These are phyloP conservation scores for Aureobasidium zeae DNA, from an alignment of 2,329 filamentous ascomycete genomes.

Conservation along the genomic window DNA sequence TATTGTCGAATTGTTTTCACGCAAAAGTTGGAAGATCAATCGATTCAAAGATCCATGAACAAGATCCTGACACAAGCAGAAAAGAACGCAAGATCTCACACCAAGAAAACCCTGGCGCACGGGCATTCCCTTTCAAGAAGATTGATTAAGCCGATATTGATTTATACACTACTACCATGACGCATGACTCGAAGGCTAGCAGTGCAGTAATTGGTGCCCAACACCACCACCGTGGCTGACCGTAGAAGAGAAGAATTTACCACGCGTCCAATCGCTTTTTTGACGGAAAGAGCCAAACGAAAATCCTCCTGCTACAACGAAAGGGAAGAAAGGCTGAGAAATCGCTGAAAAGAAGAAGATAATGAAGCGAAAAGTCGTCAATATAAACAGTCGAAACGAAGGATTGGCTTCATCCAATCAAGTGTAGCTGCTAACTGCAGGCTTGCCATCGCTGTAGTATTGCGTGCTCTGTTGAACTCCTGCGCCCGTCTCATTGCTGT, in stretches of 20 bases:
- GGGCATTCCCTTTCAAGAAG: too few relatives aligned
- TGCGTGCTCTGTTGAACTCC: conserved; percentile 3
- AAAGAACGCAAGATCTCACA: too few relatives aligned
- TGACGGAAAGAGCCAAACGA: too few relatives aligned
- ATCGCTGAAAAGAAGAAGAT: not conserved
- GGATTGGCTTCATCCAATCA: not conserved
- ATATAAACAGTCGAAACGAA: not conserved
- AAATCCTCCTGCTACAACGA: too few relatives aligned
- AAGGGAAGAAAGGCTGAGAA: not conserved
- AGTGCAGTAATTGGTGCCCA: conserved; percentile 8
- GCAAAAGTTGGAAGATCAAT: too few relatives aligned
- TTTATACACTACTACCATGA: too few relatives aligned
- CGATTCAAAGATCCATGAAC: too few relatives aligned
- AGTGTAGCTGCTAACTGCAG: conserved; percentile 5
- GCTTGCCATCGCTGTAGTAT: conserved; percentile 10
- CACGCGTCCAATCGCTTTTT: not conserved
- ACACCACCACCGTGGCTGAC: not conserved
- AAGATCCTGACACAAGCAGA: too few relatives aligned
- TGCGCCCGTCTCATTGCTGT: not conserved
- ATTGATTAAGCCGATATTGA: too few relatives aligned
- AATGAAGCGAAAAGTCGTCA: not conserved
- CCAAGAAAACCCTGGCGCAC: too few relatives aligned
- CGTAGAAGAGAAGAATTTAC: not conserved
- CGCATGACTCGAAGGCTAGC: too few relatives aligned
- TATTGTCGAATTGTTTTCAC: too few relatives aligned